Base-by-base conservation (phyloP, 352 stramenopile genomes). In the Blastocystis sp. region DNA sequence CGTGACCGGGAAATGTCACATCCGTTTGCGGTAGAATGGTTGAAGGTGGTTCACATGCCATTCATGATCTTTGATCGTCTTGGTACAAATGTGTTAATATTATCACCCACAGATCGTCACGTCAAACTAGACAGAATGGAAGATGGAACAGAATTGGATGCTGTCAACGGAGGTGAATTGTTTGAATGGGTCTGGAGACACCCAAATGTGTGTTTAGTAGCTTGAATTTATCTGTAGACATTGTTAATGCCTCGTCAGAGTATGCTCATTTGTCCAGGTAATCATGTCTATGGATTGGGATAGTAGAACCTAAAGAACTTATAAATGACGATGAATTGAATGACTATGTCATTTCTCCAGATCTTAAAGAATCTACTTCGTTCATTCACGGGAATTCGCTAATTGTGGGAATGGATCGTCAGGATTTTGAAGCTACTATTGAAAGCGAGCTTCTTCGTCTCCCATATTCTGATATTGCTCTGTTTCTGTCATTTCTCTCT, bases 21-120 rank as follows among this genome's bases (percentile, higher is more conserved):
- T 19, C 61, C 61, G 24, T 73, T 73, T 29, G n/a, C 24, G n/a
- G 61, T 73, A 39, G 61, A 73, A 29, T 73, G 61, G 61, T n/a
- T 73, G 61, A 73, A 73, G 32, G 61, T 73, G 12, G 61, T 73
- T 16, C 61, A 73, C 61, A 73, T 73, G 61, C 61, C 61, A 12
- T 73, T 73, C 61, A 39, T 39, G 32, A 29, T 73, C 14, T 73
- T 39, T 39, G 61, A 73, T 46, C 19, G 32, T 0, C 14, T 16
- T 7, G 61, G 61, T 73, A 21, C 19, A 39, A 0, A 19, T 6
- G 0, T 39, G 58, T 11, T 7, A 5, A 24, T 6, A 27, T 19
- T 7, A 5, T 46, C 9, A 27, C 24, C 14, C 24, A 12, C 24
- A 19, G 61, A 73, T 12, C 61, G 61, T 12, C 14, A 19, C 16